Conservation (phyloP, 768 basidiomycete species). For the Russula sp. region DNA sequence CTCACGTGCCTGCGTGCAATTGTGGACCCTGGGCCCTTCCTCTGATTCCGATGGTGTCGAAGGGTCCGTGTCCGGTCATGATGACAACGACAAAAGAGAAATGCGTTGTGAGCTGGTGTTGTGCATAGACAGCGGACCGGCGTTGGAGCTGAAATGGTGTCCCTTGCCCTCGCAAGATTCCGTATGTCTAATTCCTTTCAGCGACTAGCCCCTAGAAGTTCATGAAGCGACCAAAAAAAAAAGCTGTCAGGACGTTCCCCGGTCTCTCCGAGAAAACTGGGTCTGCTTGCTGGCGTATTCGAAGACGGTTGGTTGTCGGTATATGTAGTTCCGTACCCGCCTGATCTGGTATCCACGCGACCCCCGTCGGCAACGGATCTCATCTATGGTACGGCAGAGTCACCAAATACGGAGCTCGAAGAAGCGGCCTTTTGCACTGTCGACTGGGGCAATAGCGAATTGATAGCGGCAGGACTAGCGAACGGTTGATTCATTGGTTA, state of each 20-base stretch:
- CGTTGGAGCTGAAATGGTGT: slow-evolving; percentile 85
- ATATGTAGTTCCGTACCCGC: slow-evolving; percentile 74
- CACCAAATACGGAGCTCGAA: slow-evolving; percentile 40
- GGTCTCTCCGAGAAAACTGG: slow-evolving; percentile 50
- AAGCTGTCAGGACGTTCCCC: slow-evolving; percentile 15
- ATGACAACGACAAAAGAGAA: slow-evolving; percentile 33
- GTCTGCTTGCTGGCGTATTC: slow-evolving; percentile 77
- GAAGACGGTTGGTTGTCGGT: slow-evolving; percentile 81
- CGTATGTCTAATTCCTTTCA: slow-evolving; percentile 28
- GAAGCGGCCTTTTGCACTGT: slow-evolving; percentile 72
- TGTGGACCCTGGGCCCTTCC: slow-evolving; percentile 67
- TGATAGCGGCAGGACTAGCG: no score
- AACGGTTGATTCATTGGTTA: no score
- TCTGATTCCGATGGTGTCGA: not conserved
- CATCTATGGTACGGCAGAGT: slow-evolving; percentile 13
- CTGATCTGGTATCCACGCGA: slow-evolving; percentile 31
- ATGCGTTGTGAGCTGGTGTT: slow-evolving; percentile 80
- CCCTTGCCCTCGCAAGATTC: slow-evolving; percentile 76
- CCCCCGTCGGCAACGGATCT: not conserved
- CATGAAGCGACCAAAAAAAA: not conserved
- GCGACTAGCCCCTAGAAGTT: not conserved
- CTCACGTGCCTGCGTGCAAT: slow-evolving; percentile 66
- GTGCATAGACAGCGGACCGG: slow-evolving; percentile 75
- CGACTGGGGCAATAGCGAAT: no score
- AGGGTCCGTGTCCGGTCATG: no score